Conservation (phyloP, 139 green algal genomes). For the Mesotaenium endlicherianum region DNA sequence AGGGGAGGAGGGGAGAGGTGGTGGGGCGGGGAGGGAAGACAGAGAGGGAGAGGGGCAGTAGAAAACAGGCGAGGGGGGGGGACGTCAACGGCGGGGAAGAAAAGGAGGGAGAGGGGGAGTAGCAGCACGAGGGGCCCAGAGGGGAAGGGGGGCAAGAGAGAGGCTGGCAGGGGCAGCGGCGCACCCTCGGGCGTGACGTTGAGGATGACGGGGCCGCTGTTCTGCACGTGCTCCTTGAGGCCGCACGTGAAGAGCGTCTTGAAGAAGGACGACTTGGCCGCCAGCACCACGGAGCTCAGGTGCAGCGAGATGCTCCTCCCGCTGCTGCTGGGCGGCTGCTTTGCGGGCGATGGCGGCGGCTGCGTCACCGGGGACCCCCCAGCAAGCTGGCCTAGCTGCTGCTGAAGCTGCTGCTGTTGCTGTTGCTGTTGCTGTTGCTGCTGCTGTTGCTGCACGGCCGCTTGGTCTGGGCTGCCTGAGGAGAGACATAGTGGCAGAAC, state of each 20-base stretch:
- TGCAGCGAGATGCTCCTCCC: no score
- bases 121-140: background rate
- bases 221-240: constrained; percentile 13
- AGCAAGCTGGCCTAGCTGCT: no score
- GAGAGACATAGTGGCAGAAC: no score
- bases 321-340: no score
- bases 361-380: no score
- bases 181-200: constrained; percentile 33
- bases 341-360: no score
- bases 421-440: no score
- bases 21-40: background rate
- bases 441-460: no score
- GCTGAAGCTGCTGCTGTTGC: no score
- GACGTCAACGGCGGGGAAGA: no score
- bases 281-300: constrained; percentile 28
- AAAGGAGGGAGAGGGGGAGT: background rate
- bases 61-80: background rate
- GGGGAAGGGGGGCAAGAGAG: background rate
- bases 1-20: no score
- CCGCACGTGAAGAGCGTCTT: constrained; percentile 33
- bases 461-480: no score
- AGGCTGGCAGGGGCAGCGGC: background rate
- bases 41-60: background rate
- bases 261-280: constrained; percentile 41
- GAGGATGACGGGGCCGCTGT: constrained; percentile 10